These are phyloP conservation scores for Xylaria sp. DNA, from an alignment of 2,329 filamentous ascomycete genomes.

Conservation along the genomic window DNA sequence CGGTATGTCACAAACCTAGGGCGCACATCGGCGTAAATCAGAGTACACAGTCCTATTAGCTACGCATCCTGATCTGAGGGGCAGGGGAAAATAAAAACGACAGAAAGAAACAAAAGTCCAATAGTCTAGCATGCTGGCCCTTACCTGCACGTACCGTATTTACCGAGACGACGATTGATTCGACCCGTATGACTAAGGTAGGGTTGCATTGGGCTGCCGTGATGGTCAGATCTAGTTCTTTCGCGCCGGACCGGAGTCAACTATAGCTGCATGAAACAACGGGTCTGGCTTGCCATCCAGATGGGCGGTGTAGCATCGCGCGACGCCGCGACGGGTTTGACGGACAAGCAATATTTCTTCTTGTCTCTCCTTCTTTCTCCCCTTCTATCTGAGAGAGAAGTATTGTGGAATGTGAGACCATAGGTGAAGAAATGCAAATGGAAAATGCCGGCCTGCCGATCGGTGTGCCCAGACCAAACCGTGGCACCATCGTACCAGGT, in stretches of 20 bases:
- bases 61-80: background rate
- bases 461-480: conserved; percentile 7
- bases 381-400: background rate
- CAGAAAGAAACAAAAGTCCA: background rate
- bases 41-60: conserved; percentile 1
- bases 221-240: conserved; percentile 35
- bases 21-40: conserved; percentile 18
- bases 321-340: conserved; percentile 14
- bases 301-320: conserved; percentile 37
- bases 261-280: conserved; percentile 35
- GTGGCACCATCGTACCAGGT: conserved; percentile 24
- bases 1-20: conserved; percentile 15
- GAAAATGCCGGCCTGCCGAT: conserved; percentile 19
- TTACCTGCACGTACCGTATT: conserved; percentile 1
- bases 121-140: background rate
- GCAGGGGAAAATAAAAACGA: background rate
- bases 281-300: conserved; percentile 28
- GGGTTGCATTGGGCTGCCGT: conserved; percentile 38
- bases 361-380: background rate
- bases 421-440: background rate
- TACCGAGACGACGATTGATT: conserved; percentile 18
- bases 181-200: conserved; percentile 26
- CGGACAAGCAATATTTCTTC: background rate
- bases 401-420: conserved; percentile 22
- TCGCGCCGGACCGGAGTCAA: conserved; percentile 36